Evolutionary conservation across 176 grass and related monocot species (phyloP).

Genomic region (Zizania latifolia): DNA sequence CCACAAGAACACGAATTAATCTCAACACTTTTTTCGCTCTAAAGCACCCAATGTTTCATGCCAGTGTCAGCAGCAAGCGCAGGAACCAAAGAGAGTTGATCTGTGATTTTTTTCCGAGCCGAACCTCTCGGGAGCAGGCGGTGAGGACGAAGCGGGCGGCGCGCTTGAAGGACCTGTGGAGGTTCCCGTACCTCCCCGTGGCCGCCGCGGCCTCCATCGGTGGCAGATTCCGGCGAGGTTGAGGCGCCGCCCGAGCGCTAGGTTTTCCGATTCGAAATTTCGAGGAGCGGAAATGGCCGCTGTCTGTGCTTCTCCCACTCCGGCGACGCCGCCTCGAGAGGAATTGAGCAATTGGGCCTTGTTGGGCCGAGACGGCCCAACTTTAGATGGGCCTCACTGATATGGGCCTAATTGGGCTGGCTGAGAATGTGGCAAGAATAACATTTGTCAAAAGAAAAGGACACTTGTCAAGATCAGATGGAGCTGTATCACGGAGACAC

Average conservation of each 20-base stretch:
- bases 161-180: conserved; percentile 44
- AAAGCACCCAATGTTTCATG: background rate
- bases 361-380: background rate
- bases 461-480: background rate
- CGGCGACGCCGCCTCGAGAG: background rate
- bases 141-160: conserved; percentile 42
- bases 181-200: conserved; percentile 24
- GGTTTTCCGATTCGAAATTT: background rate
- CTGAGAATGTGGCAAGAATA: background rate
- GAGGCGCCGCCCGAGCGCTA: background rate
- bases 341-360: background rate
- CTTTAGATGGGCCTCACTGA: background rate
- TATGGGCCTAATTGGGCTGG: background rate
- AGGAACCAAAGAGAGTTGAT: background rate
- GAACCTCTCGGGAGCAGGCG: conserved; percentile 49
- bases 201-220: conserved; percentile 20
- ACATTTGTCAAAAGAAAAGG: background rate
- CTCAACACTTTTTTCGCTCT: background rate
- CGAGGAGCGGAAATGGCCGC: background rate
- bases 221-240: conserved; percentile 5
- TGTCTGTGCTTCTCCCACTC: background rate
- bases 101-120: background rate
- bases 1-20: background rate
- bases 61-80: no score
- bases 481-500: background rate